Evolutionary conservation across 345 rosid species (phyloP), one percentile per base, ranked within the genome.

Genomic region (Crucihimalaya himalaica): DNA sequence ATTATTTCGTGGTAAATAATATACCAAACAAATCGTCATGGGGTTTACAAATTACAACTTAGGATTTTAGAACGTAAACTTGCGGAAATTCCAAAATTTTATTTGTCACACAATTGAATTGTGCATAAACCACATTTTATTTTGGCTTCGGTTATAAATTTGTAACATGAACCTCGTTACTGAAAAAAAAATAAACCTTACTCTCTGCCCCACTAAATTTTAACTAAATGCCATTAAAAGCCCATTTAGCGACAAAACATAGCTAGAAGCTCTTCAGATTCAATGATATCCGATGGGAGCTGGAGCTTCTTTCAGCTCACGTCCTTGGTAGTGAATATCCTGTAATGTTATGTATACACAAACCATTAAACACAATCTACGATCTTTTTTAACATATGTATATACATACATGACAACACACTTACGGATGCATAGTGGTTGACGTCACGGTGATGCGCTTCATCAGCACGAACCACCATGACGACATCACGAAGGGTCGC

Each of bases 371-470:
- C n/a, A 35, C 27, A 35, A 58, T 20, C 3, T 5, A 57, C 3
- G 39, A 35, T 8, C 19, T 47, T 47, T 47, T 47, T 8, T 6
- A 34, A 28, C n/a, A n/a, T n/a, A n/a, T n/a, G n/a, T n/a, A 31
- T 5, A 13, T 15, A 45, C 8, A 35, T 19, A 13, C n/a, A 59
- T 28, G 13, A 50, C 1, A 19, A 19, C 4, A 19, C 1, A 20
- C 86, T 75, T 62, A 86, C 92, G 31, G 94, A 90, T 53, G 97
- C 97, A 68, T 78, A 88, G 75, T 90, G 94, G 78, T 90, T 90
- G 39, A 90, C 90, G 29, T 90, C 94, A 20, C 90, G 92, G 73
- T 90, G 97, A 62, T 88, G 92, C 0, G 94, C 97, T 70, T 90
- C 92, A 68, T 87, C 97, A 0, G 92, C 97, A 52, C 94, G 79